phyloP scores from a whole-genome alignment of 106 monocot species.

The Narthecium ossifragum region DNA sequence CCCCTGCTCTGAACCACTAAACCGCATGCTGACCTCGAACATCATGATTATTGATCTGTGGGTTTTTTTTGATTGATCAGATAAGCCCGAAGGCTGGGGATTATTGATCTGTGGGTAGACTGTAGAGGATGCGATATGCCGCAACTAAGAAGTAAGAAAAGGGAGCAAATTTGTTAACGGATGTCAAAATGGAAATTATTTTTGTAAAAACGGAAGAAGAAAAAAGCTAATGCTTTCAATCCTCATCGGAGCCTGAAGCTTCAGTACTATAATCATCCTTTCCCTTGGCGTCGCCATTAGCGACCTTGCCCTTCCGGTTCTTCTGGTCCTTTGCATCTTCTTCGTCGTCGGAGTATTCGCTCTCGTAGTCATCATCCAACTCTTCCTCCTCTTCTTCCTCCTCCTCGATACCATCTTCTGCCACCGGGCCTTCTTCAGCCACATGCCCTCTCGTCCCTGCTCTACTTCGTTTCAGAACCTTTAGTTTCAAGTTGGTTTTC shows the following conservation, averaged over 20 bases:
- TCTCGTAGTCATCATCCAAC: constrained; percentile 78
- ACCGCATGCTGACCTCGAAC: too few species aligned
- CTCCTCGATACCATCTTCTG: constrained; percentile 45
- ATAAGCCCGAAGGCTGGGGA: too few species aligned
- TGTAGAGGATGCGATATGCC: too few species aligned
- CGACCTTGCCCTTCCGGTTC: constrained; percentile 6
- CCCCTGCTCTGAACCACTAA: too few species aligned
- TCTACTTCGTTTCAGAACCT: constrained; percentile 61
- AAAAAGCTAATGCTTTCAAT: too few species aligned
- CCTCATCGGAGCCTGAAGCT: constrained; percentile 19
- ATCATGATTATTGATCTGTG: too few species aligned
- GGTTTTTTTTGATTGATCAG: too few species aligned
- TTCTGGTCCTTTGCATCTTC: constrained; percentile 35
- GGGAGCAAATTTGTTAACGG: too few species aligned
- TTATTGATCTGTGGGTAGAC: too few species aligned
- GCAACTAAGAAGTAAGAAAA: too few species aligned
- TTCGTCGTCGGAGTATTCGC: constrained; percentile 82
- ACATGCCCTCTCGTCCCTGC: constrained; percentile 55
- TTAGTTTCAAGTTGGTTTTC: constrained; percentile 66
- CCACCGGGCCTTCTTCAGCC: constrained; percentile 40
- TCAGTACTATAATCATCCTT: constrained; percentile 19
- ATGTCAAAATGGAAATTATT: too few species aligned
- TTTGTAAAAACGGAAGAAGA: too few species aligned
- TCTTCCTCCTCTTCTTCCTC: constrained; percentile 81
- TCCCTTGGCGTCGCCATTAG: constrained; percentile 8